Percentiles rank a stretch among this genome's conserved stretches.
Evolutionary conservation across 2,329 filamentous ascomycete genomes (phyloP).

Genomic region (Fusarium robinianum): DNA sequence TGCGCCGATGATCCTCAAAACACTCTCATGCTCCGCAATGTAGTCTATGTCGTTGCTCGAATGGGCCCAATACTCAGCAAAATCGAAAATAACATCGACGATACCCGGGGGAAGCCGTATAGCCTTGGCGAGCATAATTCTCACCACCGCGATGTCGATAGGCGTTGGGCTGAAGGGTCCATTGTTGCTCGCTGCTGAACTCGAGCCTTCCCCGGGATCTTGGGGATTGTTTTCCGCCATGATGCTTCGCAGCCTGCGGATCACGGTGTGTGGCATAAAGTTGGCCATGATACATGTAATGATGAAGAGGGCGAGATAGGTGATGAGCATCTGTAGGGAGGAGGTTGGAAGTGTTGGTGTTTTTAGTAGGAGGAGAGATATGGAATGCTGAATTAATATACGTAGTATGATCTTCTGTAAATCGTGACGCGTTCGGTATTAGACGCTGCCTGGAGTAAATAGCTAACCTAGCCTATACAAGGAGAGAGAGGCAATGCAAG

Average conservation of each 20-base stretch:
- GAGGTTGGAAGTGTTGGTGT: neutral
- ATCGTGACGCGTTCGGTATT: no score
- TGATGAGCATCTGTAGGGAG: conserved; percentile 22
- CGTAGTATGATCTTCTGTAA: no score
- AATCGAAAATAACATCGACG: conserved; percentile 60
- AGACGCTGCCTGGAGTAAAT: no score
- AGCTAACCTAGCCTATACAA: no score
- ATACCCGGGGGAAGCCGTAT: conserved; percentile 58
- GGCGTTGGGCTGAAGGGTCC: conserved; percentile 44
- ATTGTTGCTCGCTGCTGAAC: conserved; percentile 1
- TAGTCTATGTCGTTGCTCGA: conserved; percentile 44
- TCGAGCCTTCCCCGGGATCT: conserved; percentile 1
- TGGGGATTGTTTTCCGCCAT: neutral
- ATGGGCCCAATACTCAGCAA: conserved; percentile 66
- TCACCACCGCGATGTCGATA: conserved; percentile 55
- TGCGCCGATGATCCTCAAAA: conserved; percentile 32
- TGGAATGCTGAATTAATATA: neutral
- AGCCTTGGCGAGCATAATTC: conserved; percentile 51
- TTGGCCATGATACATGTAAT: conserved; percentile 36
- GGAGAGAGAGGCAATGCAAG: no score
- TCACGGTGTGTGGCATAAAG: conserved; percentile 30
- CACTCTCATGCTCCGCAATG: conserved; percentile 23
- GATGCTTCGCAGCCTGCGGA: conserved; percentile 24
- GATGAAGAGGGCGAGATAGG: conserved; percentile 18
- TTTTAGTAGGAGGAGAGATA: no score